A percentile compares a stretch with the other conserved stretches of the same genome.
Evolutionary conservation across 805 yeast genomes (phyloP).

Genomic region (Cyberlindnera veronae): DNA sequence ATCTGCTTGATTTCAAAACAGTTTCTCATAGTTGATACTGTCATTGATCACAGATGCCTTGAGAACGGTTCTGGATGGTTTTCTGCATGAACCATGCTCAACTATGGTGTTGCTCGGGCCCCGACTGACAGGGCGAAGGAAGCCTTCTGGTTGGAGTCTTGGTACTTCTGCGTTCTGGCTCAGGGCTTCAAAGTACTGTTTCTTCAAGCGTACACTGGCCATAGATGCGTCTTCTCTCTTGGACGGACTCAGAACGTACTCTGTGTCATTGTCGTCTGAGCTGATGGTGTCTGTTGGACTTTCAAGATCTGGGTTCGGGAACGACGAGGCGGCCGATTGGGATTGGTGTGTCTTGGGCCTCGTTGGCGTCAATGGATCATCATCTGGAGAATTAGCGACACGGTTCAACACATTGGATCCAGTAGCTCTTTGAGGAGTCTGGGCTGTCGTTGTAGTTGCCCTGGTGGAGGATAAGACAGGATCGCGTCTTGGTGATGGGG

Average conservation of each 20-base stretch:
- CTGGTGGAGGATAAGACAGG: neutral
- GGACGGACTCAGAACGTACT: neutral
- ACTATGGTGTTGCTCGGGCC: neutral
- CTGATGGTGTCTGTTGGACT: too few relatives aligned
- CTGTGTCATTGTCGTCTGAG: neutral
- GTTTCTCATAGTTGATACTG: slow-evolving; percentile 21
- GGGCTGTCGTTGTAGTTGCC: slow-evolving; percentile 1
- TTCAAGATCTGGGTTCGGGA: too few relatives aligned
- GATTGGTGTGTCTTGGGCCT: too few relatives aligned
- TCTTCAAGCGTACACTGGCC: slow-evolving; percentile 15
- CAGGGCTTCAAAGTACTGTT: slow-evolving; percentile 21
- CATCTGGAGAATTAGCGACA: neutral
- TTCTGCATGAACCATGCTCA: too few relatives aligned
- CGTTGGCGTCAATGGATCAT: slow-evolving; percentile 2
- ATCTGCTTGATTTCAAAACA: slow-evolving; percentile 6
- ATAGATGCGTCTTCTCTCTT: neutral
- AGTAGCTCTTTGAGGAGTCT: too few relatives aligned
- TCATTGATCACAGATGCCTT: slow-evolving; percentile 22
- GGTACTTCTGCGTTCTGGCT: neutral
- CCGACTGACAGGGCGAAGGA: neutral
- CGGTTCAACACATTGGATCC: neutral
- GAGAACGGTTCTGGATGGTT: slow-evolving; percentile 21
- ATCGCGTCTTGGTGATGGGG: neutral
- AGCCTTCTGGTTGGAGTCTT: neutral
- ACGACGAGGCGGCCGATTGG: slow-evolving; percentile 8